phyloP scores from a whole-genome alignment of 495 filamentous ascomycete species.

The Penicillium ochrochloron region DNA sequence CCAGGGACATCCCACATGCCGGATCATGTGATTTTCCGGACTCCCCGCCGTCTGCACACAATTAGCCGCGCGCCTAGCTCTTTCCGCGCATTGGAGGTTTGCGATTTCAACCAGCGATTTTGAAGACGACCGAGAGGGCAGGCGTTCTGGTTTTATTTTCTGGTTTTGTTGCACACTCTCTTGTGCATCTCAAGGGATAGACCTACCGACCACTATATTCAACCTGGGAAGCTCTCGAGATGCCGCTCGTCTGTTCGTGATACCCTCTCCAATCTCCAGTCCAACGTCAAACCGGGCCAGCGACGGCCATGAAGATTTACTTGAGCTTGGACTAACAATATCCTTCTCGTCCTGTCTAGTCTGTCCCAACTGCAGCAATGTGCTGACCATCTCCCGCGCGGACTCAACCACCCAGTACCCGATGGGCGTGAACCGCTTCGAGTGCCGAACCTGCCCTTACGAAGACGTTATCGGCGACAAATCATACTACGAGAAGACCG shows the following conservation, averaged over 20 bases:
- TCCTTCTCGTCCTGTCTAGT: conserved; percentile 54
- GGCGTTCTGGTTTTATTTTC: not conserved
- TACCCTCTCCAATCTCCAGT: conserved; percentile 2
- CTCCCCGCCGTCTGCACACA: conserved; percentile 15
- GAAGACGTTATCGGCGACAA: conserved; percentile 63
- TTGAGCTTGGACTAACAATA: conserved; percentile 24
- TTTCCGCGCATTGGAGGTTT: conserved; percentile 18
- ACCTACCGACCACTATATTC: not conserved
- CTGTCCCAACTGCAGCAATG: conserved; percentile 91
- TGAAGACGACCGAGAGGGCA: not conserved
- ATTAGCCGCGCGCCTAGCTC: conserved; percentile 36
- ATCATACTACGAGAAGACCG: conserved; percentile 74
- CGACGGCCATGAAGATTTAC: not conserved
- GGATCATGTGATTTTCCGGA: conserved; percentile 27
- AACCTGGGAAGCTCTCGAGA: conserved; percentile 22
- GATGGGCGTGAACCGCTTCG: conserved; percentile 70
- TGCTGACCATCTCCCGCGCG: conserved; percentile 72
- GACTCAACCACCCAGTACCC: conserved; percentile 50
- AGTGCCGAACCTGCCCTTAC: conserved; percentile 94
- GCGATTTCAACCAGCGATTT: conserved; percentile 1
- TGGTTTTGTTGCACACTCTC: not conserved
- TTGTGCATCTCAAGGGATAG: not conserved
- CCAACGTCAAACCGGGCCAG: not conserved
- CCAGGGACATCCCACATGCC: conserved; percentile 32
- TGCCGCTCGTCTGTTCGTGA: conserved; percentile 51